Evolutionary conservation across 352 stramenopile species (phyloP).

Genomic region (Stramenopiles sp.): DNA sequence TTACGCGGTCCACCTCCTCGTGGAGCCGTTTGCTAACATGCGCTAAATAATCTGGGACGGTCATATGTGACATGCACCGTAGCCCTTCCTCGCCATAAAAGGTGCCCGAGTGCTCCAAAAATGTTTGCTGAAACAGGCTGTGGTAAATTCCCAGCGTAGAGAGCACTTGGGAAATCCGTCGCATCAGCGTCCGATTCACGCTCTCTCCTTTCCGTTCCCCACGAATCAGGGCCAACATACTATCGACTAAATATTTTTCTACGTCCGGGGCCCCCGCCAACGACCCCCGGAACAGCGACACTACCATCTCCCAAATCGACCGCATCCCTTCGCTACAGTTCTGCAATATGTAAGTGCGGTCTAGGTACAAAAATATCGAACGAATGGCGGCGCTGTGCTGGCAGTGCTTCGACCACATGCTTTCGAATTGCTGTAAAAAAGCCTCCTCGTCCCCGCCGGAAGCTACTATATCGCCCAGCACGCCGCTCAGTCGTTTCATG

Average conservation of each 20-base stretch:
- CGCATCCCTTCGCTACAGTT: conserved; percentile 32
- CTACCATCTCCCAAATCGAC: conserved; percentile 71
- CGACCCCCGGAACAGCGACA: conserved; percentile 34
- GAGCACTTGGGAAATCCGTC: conserved; percentile 55
- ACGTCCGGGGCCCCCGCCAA: conserved; percentile 30
- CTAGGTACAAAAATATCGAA: conserved; percentile 76
- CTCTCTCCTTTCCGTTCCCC: conserved; percentile 56
- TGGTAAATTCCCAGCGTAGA: conserved; percentile 52
- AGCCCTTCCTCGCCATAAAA: conserved; percentile 62
- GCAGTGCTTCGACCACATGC: conserved; percentile 66
- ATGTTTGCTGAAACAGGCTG: conserved; percentile 51
- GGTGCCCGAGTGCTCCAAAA: conserved; percentile 51
- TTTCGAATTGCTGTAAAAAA: conserved; percentile 49
- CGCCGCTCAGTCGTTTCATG: conserved; percentile 31
- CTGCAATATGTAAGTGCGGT: conserved; percentile 29
- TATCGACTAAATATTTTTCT: conserved; percentile 42
- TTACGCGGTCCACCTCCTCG: conserved; percentile 25
- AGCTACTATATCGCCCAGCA: conserved; percentile 23
- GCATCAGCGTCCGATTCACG: conserved; percentile 52
- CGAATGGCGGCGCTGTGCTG: conserved; percentile 70
- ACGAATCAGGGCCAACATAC: conserved; percentile 55
- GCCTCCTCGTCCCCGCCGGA: conserved; percentile 23
- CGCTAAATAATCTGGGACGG: conserved; percentile 53
- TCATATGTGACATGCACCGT: conserved; percentile 33
- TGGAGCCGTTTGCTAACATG: conserved; percentile 52